phyloP scores from a whole-genome alignment of 306 rosid species.

The Prunus padus region DNA sequence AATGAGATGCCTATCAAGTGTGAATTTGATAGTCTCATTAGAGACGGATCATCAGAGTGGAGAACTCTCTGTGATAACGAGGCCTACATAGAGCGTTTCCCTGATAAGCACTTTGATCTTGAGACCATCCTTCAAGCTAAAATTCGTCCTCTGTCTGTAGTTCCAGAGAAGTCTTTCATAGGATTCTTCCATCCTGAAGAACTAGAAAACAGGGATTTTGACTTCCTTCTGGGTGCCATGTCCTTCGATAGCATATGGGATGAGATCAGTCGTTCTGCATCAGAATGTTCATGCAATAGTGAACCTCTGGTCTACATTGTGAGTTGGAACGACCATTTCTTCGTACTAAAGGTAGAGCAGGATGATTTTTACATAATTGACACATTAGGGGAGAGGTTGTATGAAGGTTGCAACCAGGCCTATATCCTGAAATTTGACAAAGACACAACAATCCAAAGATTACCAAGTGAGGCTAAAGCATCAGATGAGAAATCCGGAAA shows the following conservation, averaged over 20 bases:
- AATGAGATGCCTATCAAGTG: conserved; percentile 37
- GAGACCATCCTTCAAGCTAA: conserved; percentile 35
- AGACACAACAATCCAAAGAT: conserved; percentile 21
- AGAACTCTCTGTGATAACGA: conserved; percentile 30
- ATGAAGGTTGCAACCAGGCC: conserved; percentile 38
- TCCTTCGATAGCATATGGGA: conserved; percentile 39
- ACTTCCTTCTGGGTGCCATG: conserved; percentile 40
- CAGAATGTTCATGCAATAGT: neutral
- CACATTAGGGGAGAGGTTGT: conserved; percentile 45
- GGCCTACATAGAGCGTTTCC: conserved; percentile 30
- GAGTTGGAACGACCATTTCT: conserved; percentile 50
- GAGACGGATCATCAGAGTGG: conserved; percentile 47
- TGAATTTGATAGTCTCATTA: conserved; percentile 33
- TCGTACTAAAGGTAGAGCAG: conserved; percentile 34
- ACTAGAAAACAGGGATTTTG: conserved; percentile 22
- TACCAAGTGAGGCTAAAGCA: conserved; percentile 16
- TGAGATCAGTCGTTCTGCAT: conserved; percentile 31
- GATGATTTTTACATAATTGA: conserved; percentile 41
- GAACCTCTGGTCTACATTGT: conserved; percentile 25
- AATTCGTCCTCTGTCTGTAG: conserved; percentile 31
- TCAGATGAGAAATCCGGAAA: neutral
- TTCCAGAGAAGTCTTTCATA: conserved; percentile 31
- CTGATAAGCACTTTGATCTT: conserved; percentile 43
- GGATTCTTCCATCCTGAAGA: conserved; percentile 42
- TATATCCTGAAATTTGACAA: conserved; percentile 37